Percentiles rank a stretch among this genome's conserved stretches.
phyloP scores from a whole-genome alignment of 306 rosid genomes.

The Amphicarpaea edgeworthii region DNA sequence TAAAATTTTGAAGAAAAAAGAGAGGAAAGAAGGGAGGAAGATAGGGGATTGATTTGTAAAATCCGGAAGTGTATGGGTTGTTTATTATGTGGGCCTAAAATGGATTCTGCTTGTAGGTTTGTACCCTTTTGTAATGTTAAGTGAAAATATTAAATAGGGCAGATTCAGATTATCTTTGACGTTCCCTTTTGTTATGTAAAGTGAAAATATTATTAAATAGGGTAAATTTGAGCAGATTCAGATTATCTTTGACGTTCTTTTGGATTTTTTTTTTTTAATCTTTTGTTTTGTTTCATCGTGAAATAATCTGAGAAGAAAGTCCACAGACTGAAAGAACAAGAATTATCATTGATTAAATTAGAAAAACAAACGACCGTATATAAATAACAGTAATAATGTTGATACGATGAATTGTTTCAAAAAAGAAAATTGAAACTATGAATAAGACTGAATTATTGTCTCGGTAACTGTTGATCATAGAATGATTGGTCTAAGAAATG shows the following conservation, averaged over 20 bases:
- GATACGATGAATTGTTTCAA: too few relatives aligned
- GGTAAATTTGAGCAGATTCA: constrained; percentile 46
- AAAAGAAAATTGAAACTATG: too few relatives aligned
- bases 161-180: background rate
- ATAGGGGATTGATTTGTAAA: constrained; percentile 51
- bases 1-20: too few relatives aligned
- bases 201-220: constrained; percentile 43
- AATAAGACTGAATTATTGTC: background rate
- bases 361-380: too few relatives aligned
- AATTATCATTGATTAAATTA: background rate
- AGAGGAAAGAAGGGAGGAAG: constrained; percentile 1
- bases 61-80: constrained; percentile 36
- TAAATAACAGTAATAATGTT: background rate
- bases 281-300: background rate
- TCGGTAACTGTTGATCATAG: background rate
- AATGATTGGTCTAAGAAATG: background rate
- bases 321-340: background rate
- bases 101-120: constrained; percentile 48
- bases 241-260: background rate
- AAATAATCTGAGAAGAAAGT: background rate
- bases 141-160: constrained; percentile 47
- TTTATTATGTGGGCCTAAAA: background rate
- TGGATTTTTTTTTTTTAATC: background rate
- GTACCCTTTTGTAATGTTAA: constrained; percentile 56
- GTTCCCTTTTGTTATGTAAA: constrained; percentile 55